phyloP scores from a whole-genome alignment of 169 alveolate species.

The Cryptosporidium sp. region DNA sequence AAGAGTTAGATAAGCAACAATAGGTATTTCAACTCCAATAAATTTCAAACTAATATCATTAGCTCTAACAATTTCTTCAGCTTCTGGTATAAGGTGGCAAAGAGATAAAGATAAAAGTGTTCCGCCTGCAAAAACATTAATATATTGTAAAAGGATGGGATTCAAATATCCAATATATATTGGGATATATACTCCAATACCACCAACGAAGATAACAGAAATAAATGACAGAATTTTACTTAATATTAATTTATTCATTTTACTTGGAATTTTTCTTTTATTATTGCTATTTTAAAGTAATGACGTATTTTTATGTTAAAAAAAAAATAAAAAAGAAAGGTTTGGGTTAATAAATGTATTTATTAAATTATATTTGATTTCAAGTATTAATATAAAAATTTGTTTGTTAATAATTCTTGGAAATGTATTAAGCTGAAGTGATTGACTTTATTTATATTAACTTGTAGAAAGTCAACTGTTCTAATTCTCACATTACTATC shows the following conservation, averaged over 20 bases:
- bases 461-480: too few relatives aligned
- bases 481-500: neutral
- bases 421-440: neutral
- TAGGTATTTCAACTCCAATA: constrained; percentile 47
- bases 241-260: constrained; percentile 38
- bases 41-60: constrained; percentile 10
- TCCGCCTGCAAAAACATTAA: constrained; percentile 74
- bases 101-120: constrained; percentile 56
- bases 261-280: too few relatives aligned
- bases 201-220: constrained; percentile 35
- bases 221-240: constrained; percentile 62
- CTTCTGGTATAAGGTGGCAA: constrained; percentile 69
- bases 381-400: neutral
- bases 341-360: too few relatives aligned
- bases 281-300: too few relatives aligned
- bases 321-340: too few relatives aligned
- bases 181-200: constrained; percentile 69
- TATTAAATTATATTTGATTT: neutral
- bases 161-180: constrained; percentile 61
- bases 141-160: constrained; percentile 63
- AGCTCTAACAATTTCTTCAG: constrained; percentile 39
- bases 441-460: neutral
- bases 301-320: too few relatives aligned
- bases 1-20: constrained; percentile 62
- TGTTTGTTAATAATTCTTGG: too few relatives aligned